Percentiles rank a stretch among this genome's conserved stretches.
phyloP scores from a whole-genome alignment of 805 yeast genomes.

The Sugiyamaella floridensis region DNA sequence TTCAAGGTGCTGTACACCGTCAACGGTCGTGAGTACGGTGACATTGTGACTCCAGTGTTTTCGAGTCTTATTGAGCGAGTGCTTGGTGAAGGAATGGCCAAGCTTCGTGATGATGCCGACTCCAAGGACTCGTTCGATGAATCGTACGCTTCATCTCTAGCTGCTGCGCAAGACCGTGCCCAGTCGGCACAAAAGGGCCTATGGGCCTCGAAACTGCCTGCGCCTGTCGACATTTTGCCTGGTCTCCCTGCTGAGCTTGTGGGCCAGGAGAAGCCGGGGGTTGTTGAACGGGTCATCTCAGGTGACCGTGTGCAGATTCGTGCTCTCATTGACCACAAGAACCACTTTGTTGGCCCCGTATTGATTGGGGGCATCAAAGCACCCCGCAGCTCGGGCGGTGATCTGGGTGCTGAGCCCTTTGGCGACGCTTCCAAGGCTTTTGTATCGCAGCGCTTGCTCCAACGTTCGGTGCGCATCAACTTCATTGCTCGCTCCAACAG shows the following conservation, averaged over 20 bases:
- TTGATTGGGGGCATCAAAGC: conserved; percentile 66
- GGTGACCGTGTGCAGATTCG: conserved; percentile 75
- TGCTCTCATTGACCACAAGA: conserved; percentile 35
- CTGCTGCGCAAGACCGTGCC: conserved; percentile 41
- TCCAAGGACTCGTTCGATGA: conserved; percentile 36
- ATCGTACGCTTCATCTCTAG: conserved; percentile 24
- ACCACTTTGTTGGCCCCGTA: conserved; percentile 52
- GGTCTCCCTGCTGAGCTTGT: conserved; percentile 19
- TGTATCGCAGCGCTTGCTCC: conserved; percentile 57
- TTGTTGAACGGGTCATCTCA: conserved; percentile 68
- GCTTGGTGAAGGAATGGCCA: conserved; percentile 54
- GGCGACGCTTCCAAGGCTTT: conserved; percentile 61
- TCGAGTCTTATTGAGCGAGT: conserved; percentile 50
- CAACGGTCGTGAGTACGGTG: conserved; percentile 59
- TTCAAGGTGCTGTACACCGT: conserved; percentile 51
- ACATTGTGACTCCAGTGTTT: conserved; percentile 57
- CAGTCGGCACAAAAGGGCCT: conserved; percentile 45
- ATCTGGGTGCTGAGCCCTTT: conserved; percentile 40
- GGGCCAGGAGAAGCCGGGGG: conserved; percentile 42
- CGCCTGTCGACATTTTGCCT: conserved; percentile 13
- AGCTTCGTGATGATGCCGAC: conserved; percentile 48
- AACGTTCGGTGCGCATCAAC: conserved; percentile 49
- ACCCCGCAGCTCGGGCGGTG: conserved; percentile 56
- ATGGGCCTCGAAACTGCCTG: conserved; percentile 37
- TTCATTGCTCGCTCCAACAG: conserved; percentile 54